A percentile compares a stretch with the other conserved stretches of the same genome.
Conservation (phyloP, 2,329 filamentous ascomycete species). For the Neonectria coccinea region DNA sequence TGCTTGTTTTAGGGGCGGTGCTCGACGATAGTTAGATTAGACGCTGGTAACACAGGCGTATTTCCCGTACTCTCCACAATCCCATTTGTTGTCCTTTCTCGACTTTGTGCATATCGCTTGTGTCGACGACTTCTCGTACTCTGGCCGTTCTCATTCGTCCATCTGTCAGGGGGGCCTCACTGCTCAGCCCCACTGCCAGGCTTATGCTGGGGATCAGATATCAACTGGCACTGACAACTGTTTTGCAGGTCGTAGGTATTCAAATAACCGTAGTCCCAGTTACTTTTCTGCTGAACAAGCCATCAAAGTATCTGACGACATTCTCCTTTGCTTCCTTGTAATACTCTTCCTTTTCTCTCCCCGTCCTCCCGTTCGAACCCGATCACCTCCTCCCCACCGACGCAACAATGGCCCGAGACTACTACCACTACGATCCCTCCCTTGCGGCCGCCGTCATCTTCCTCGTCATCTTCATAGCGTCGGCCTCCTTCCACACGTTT, state of each 20-base stretch:
- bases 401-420: slow-evolving; percentile 4
- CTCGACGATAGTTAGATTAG: not conserved
- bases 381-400: not conserved
- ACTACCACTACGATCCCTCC: slow-evolving; percentile 60
- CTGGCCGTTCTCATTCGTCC: not conserved
- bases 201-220: not conserved
- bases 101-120: not conserved
- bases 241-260: not conserved
- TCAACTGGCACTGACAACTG: not conserved
- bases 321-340: not conserved
- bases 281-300: not conserved
- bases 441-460: slow-evolving; percentile 55
- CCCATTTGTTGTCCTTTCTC: not conserved
- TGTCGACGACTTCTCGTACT: not conserved
- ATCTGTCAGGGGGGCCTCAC: not conserved
- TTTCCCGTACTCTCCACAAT: not conserved
- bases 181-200: not conserved
- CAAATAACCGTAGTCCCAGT: not conserved
- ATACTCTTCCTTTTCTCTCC: not conserved
- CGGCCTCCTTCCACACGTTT: slow-evolving; percentile 52
- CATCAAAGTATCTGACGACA: not conserved
- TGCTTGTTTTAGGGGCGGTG: not conserved
- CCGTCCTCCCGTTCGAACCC: not conserved
- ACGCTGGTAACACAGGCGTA: not conserved
- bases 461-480: slow-evolving; percentile 50